Evolutionary conservation across 2,329 filamentous ascomycete species (phyloP), one percentile per base, ranked within the genome.

Genomic region (Fusarium zealandicum): DNA sequence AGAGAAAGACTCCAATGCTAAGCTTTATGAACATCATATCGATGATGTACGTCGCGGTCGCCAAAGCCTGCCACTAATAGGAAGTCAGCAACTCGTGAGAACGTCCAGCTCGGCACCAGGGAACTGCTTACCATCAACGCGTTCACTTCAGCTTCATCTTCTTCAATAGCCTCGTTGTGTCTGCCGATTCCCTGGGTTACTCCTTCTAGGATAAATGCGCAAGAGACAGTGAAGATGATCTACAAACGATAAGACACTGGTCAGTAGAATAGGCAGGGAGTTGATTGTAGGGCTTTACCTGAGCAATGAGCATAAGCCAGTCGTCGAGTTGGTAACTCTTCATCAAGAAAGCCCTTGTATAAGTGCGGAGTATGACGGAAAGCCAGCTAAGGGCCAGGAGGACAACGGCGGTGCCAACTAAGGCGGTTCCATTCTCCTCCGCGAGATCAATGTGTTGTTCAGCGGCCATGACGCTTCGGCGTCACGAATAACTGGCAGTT

Each of bases 21-120:
- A 83, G 69, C 69, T 84, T 84, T 69, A 82, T 78, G 54, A 84
- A 78, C 75, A 82, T 78, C 80, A 84, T 84, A 55, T 81, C 75
- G 9, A 78, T 57, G 37, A 83, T 70, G 49, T 83, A 83, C 2
- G 76, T 77, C 6, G 75, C 78, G 1, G 80, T 80, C 10, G 79
- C 78, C 25, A 83, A 62, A 18, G 80, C 78, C 72, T 83, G 81
- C 70, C 76, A 82, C 75, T 81, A 32, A 28, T 37, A 35, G 6
- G 7, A 18, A 42, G 51, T 67, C 6, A 67, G 54, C 30, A 53
- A 11, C 9, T 9, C 12, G 13, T 13, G 8, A 7, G 20, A 22
- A 18, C 16, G 25, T 17, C 18, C 31, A n/a, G 18, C 11, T 32
- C 28, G 25, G 20, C 12, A n/a, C 30, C 18, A 17, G 9, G 9